phyloP scores from a whole-genome alignment of 2,329 filamentous ascomycete genomes.

The Pseudogymnoascus sp. region DNA sequence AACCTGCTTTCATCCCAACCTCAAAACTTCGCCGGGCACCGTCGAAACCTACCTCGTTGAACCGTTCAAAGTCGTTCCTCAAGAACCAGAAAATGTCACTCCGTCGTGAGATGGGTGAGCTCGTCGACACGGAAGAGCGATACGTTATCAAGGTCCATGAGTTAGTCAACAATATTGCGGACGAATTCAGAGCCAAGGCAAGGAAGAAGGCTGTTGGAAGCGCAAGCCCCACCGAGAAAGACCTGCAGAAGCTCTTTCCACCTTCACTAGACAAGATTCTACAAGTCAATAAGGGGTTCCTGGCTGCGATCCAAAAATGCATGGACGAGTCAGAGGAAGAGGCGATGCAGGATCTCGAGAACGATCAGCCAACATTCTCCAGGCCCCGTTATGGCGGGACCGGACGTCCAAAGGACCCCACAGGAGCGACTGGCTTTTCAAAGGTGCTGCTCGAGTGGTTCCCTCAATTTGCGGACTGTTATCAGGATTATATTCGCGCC shows the following conservation, averaged over 20 bases:
- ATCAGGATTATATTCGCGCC: conserved; percentile 85
- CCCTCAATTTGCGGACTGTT: conserved; percentile 82
- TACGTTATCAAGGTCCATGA: conserved; percentile 86
- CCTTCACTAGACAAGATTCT: conserved; percentile 72
- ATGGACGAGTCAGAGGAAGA: conserved; percentile 79
- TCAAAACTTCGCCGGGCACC: conserved; percentile 76
- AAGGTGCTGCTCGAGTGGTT: conserved; percentile 85
- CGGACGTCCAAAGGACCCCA: conserved; percentile 56
- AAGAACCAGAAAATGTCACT: conserved; percentile 76
- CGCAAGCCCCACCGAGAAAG: conserved; percentile 62
- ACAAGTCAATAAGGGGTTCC: conserved; percentile 71
- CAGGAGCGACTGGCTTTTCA: conserved; percentile 69
- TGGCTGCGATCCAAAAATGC: conserved; percentile 65
- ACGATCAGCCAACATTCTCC: conserved; percentile 39
- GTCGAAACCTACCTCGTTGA: conserved; percentile 75
- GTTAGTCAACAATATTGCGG: conserved; percentile 71
- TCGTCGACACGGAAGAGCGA: conserved; percentile 87
- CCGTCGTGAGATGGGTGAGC: conserved; percentile 79
- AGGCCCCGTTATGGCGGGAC: conserved; percentile 38
- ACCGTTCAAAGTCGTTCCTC: conserved; percentile 67
- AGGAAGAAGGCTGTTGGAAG: conserved; percentile 50
- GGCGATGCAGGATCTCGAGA: conserved; percentile 67
- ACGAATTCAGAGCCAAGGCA: conserved; percentile 67
- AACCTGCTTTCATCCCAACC: conserved; percentile 79
- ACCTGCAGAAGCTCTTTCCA: conserved; percentile 73